Evolutionary conservation across 2,329 filamentous ascomycete genomes (phyloP).

Genomic region (Cryphonectria radicalis): DNA sequence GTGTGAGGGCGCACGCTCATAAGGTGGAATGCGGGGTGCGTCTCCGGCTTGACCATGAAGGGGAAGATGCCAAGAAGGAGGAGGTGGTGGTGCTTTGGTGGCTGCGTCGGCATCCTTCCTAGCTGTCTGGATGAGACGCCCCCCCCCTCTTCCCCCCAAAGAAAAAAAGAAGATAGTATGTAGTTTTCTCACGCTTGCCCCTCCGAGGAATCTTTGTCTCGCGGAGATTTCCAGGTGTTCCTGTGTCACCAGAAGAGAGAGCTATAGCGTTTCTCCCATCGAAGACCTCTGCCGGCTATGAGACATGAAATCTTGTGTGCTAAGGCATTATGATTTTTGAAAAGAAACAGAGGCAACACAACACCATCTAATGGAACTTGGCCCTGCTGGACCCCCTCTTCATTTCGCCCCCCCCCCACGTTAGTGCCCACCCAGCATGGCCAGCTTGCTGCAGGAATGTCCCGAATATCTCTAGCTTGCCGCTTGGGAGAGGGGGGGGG

Average conservation of each 20-base stretch:
- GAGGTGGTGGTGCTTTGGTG: not conserved
- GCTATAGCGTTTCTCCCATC: not conserved
- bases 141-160: too few species aligned
- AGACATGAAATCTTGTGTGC: too few species aligned
- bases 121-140: conserved; percentile 6
- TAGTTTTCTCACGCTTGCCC: not conserved
- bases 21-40: conserved; percentile 25
- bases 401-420: conserved; percentile 18
- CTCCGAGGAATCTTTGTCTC: not conserved
- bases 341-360: too few species aligned
- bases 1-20: conserved; percentile 10
- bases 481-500: not conserved
- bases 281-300: not conserved
- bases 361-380: too few species aligned
- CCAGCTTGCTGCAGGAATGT: conserved; percentile 23
- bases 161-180: not conserved
- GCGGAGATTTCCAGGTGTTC: conserved; percentile 13
- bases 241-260: not conserved
- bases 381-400: too few species aligned
- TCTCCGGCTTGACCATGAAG: conserved; percentile 19
- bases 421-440: conserved; percentile 13
- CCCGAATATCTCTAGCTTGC: conserved; percentile 26
- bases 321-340: not conserved
- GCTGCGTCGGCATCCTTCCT: conserved; percentile 4
- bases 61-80: not conserved